Evolutionary conservation across 108 stramenopile species (phyloP).

Genomic region (Bacterosira constricta): DNA sequence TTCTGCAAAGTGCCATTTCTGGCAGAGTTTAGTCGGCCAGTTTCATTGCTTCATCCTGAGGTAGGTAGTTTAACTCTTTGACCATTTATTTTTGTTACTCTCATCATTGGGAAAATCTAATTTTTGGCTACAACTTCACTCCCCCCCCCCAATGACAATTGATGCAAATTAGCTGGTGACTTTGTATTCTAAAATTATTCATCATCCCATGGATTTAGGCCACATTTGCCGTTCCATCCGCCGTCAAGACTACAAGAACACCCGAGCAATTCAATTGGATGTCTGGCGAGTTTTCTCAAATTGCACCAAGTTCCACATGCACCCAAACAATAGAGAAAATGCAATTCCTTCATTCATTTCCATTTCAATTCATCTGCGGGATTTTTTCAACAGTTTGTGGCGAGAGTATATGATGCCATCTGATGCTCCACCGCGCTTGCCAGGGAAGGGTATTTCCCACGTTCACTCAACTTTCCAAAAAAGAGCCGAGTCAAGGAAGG

Average conservation of each 20-base stretch:
- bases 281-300: conserved; percentile 91
- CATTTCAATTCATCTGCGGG: conserved; percentile 80
- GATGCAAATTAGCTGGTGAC: conserved; percentile 53
- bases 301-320: conserved; percentile 86
- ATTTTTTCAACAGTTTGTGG: conserved; percentile 88
- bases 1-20: conserved; percentile 87
- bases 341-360: conserved; percentile 85
- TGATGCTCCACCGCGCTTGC: conserved; percentile 55
- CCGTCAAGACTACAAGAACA: conserved; percentile 66
- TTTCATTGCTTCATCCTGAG: conserved; percentile 86
- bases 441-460: conserved; percentile 47
- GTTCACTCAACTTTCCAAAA: conserved; percentile 54
- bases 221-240: conserved; percentile 81
- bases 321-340: conserved; percentile 73
- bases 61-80: conserved; percentile 41
- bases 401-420: conserved; percentile 84
- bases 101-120: not conserved
- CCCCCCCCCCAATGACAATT: not conserved
- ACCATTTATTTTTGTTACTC: not conserved
- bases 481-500: conserved; percentile 61
- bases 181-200: conserved; percentile 81
- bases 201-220: conserved; percentile 83
- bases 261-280: conserved; percentile 78
- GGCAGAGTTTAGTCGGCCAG: conserved; percentile 89
- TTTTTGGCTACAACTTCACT: not conserved